Conservation (phyloP, 208 protist species). For the Leishmania gerbilli region DNA sequence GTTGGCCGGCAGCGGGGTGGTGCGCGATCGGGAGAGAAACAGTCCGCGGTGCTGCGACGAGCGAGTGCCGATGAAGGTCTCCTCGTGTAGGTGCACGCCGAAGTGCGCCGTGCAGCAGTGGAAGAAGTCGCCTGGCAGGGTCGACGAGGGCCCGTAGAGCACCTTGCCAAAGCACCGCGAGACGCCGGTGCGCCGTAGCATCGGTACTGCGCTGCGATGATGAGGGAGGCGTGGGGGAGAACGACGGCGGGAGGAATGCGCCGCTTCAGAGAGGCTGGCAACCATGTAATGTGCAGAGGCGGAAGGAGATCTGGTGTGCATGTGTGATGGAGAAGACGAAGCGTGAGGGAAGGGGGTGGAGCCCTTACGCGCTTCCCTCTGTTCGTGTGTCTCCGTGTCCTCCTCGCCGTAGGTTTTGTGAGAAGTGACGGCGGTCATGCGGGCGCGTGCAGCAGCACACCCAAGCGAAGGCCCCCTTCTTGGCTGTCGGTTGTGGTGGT, state of each 20-base stretch:
- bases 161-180: constrained; percentile 52
- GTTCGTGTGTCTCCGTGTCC: background rate
- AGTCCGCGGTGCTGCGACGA: constrained; percentile 84
- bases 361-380: background rate
- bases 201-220: background rate
- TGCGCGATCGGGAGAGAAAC: constrained; percentile 46
- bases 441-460: background rate
- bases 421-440: background rate
- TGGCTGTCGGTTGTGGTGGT: background rate
- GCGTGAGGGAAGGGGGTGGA: background rate
- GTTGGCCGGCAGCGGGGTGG: constrained; percentile 62
- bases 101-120: constrained; percentile 63
- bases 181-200: constrained; percentile 40
- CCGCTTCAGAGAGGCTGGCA: background rate
- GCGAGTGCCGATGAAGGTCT: constrained; percentile 83
- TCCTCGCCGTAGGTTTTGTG: background rate
- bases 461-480: background rate
- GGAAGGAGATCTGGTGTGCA: background rate
- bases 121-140: constrained; percentile 78
- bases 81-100: constrained; percentile 64
- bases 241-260: background rate
- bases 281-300: background rate
- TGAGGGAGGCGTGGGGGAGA: background rate
- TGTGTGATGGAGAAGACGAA: background rate
- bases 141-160: constrained; percentile 73